phyloP scores from a whole-genome alignment of 2,329 filamentous ascomycete genomes.

The Trichoderma sp. region DNA sequence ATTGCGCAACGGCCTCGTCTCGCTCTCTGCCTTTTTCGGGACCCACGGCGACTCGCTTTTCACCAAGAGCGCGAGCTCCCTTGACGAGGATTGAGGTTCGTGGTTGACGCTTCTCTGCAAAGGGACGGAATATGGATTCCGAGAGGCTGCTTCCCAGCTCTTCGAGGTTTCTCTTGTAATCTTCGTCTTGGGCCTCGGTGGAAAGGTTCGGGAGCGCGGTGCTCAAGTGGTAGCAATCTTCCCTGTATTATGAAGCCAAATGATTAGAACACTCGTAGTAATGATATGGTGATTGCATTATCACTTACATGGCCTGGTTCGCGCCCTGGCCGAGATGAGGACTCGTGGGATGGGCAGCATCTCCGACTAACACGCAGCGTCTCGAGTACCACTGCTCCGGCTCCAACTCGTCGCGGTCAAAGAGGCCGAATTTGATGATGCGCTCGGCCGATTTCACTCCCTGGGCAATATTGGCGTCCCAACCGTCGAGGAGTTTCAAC shows the following conservation, averaged over 20 bases:
- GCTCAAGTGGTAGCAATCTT: conserved; percentile 22
- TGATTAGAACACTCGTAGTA: not conserved
- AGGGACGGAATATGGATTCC: conserved; percentile 17
- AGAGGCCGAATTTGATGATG: conserved; percentile 29
- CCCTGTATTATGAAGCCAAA: not conserved
- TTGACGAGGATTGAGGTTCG: conserved; percentile 25
- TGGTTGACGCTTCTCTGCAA: conserved; percentile 25
- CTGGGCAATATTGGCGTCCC: conserved; percentile 22
- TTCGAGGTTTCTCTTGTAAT: conserved; percentile 7
- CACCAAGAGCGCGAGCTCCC: conserved; percentile 24
- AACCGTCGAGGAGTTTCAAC: conserved; percentile 20
- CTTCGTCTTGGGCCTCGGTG: not conserved
- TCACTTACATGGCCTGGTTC: conserved; percentile 25
- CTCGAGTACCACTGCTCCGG: conserved; percentile 25
- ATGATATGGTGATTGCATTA: not conserved
- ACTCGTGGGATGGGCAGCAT: conserved; percentile 28
- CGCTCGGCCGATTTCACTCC: conserved; percentile 25
- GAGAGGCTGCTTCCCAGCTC: not conserved
- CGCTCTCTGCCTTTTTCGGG: conserved; percentile 20
- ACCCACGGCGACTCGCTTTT: conserved; percentile 22
- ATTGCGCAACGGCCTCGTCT: conserved; percentile 9
- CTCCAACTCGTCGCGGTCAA: conserved; percentile 27
- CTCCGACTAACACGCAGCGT: conserved; percentile 26
- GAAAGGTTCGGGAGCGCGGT: conserved; percentile 10
- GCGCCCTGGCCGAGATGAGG: conserved; percentile 29